Evolutionary conservation across 805 yeast species (phyloP).

Genomic region (Brettanomyces anomalus): DNA sequence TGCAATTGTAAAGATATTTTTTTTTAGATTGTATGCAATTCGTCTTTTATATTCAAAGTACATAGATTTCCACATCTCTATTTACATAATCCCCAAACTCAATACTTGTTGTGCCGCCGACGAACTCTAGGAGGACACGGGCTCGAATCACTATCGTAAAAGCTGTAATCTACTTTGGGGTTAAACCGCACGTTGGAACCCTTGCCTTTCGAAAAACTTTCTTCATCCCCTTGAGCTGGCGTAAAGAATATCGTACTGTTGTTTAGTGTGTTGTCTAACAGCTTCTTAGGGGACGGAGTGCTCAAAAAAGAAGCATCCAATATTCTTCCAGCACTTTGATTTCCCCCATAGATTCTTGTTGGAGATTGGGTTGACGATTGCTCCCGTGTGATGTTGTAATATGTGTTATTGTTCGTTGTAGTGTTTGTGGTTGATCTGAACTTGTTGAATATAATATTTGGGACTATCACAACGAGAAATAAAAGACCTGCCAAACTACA

Average conservation of each 20-base stretch:
- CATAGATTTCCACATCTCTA: too few relatives aligned
- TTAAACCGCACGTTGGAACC: conserved; percentile 21
- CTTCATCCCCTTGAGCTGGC: not conserved
- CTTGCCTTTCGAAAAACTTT: not conserved
- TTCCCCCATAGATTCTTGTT: conserved; percentile 2
- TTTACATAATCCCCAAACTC: not conserved
- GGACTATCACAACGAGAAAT: conserved; percentile 15
- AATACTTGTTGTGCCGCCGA: conserved; percentile 13
- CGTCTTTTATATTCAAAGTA: not conserved
- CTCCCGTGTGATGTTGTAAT: conserved; percentile 14
- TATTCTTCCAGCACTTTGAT: not conserved
- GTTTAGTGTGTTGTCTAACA: not conserved
- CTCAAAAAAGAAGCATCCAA: conserved; percentile 1
- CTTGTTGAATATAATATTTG: conserved; percentile 20
- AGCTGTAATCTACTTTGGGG: conserved; percentile 22
- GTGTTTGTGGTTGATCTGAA: conserved; percentile 17
- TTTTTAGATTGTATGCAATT: not conserved
- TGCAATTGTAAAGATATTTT: too few relatives aligned
- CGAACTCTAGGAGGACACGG: not conserved
- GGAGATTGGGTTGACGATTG: conserved; percentile 7
- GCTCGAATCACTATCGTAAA: conserved; percentile 8
- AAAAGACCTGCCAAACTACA: conserved; percentile 11
- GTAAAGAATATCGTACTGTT: conserved; percentile 2
- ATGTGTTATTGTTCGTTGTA: conserved; percentile 18
- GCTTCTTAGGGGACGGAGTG: not conserved